Percentiles rank a stretch among this genome's conserved stretches.
Conservation (phyloP, 2,329 filamentous ascomycete species). For the Fusarium caatingaense region DNA sequence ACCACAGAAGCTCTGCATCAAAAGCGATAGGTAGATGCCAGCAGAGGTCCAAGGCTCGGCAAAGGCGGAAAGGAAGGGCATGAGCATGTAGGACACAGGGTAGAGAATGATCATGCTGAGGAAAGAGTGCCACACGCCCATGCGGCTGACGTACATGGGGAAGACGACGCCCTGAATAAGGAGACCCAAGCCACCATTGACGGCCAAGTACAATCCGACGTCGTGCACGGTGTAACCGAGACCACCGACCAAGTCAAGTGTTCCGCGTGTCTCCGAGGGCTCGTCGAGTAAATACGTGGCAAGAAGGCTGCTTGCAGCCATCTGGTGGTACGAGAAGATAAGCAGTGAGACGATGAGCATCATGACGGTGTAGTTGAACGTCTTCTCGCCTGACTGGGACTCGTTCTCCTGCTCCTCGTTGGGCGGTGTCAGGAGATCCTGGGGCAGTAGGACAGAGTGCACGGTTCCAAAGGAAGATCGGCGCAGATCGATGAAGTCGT, state of each 20-base stretch:
- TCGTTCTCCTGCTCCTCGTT: conserved; percentile 26
- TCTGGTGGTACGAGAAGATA: conserved; percentile 59
- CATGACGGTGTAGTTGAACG: conserved; percentile 52
- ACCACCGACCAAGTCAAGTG: conserved; percentile 65
- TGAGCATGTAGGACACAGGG: conserved; percentile 74
- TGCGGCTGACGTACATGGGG: conserved; percentile 69
- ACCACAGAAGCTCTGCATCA: conserved; percentile 73
- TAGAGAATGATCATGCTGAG: conserved; percentile 73
- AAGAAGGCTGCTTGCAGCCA: conserved; percentile 57
- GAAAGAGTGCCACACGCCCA: conserved; percentile 76
- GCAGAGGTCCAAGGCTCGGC: conserved; percentile 64
- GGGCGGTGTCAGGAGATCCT: conserved; percentile 34
- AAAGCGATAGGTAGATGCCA: conserved; percentile 73
- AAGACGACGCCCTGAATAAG: conserved; percentile 79
- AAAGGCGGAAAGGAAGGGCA: conserved; percentile 73
- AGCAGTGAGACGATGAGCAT: conserved; percentile 55
- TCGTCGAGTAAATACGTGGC: conserved; percentile 58
- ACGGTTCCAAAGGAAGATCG: conserved; percentile 56
- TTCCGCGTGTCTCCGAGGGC: conserved; percentile 34
- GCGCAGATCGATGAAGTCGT: conserved; percentile 41
- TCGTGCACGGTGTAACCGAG: conserved; percentile 73
- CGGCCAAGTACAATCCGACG: conserved; percentile 74
- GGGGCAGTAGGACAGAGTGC: conserved; percentile 53
- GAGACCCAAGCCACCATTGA: conserved; percentile 78
- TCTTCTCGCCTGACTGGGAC: conserved; percentile 34